Base-by-base conservation (phyloP, 495 filamentous ascomycete species). In the Sabuloglossum arenarium region DNA sequence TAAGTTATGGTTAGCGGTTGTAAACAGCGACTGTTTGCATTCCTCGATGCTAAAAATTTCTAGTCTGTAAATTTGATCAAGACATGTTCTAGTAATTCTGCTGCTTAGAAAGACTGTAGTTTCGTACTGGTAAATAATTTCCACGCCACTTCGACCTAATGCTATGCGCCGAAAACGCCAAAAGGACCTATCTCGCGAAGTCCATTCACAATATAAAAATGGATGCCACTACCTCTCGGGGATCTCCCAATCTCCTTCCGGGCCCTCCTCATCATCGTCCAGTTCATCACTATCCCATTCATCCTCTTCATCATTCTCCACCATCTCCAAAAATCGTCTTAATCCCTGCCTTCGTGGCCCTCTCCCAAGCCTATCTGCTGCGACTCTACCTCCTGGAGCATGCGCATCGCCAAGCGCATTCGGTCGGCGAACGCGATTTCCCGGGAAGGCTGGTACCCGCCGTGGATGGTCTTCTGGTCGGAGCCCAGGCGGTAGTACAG, bases 271-370 rank as follows among this genome's bases (percentile, higher is more conserved):
- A 55, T 64, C 64, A 11, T 74, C 75, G 34, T 75, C 73, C 53
- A 80, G 56, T 62, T 79, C 77, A 62, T 80, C 77, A 56, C 77
- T 79, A 62, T 80, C 77, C 77, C 77, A 81, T 59, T 73, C 79
- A 62, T 81, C 77, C 63, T 79, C 78, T 30, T 75, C 70, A 60
- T 82, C 79, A 47, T 76, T 71, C 58, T 68, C 64, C 3, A 72
- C 77, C 34, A 81, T 43, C 39, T 43, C 39, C 34, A 81, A 59
- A 55, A 80, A 80, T 47, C 72, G 65, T 61, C 73, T 74, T 1
- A 80, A 59, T 77, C 76, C 66, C 21, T 73, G 1, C 63, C 59
- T 29, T 68, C 68, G 50, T 63, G 60, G 47, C 62, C 67, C 12
- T 46, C 52, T 55, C 59, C 27, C 53, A 50, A 10, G 25, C 11